Evolutionary conservation across 1,284 basidiomycete species (phyloP).

Genomic region (Pseudozyma pruni): DNA sequence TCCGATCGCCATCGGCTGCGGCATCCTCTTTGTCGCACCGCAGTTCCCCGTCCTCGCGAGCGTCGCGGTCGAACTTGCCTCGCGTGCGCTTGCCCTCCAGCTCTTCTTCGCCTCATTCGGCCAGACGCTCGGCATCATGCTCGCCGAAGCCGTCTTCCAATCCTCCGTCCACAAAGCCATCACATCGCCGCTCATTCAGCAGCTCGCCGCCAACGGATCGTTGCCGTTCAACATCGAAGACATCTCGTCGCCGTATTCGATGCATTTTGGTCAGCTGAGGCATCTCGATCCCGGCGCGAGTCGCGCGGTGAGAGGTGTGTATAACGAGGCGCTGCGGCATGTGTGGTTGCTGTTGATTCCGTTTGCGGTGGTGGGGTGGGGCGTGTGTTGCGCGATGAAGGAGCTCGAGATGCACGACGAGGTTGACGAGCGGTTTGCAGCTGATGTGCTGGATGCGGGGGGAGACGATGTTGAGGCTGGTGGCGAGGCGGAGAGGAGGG

Average conservation of each 20-base stretch:
- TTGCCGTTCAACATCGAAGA: slow-evolving; percentile 36
- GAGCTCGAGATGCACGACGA: slow-evolving; percentile 45
- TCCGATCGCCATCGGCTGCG: slow-evolving; percentile 36
- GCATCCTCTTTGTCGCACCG: slow-evolving; percentile 40
- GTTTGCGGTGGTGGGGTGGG: slow-evolving; percentile 24
- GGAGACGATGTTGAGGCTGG: neutral
- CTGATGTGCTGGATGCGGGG: neutral
- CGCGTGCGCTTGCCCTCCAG: slow-evolving; percentile 26
- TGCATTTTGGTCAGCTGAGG: slow-evolving; percentile 18
- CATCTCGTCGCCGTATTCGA: slow-evolving; percentile 30
- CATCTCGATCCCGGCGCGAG: slow-evolving; percentile 11
- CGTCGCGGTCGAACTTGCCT: slow-evolving; percentile 19
- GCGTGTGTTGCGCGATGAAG: slow-evolving; percentile 20
- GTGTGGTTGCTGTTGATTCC: slow-evolving; percentile 36
- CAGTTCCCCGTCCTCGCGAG: slow-evolving; percentile 45
- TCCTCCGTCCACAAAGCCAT: slow-evolving; percentile 27
- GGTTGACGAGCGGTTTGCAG: slow-evolving; percentile 30
- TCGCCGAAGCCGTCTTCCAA: slow-evolving; percentile 45
- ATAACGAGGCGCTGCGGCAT: slow-evolving; percentile 13
- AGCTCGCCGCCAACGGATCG: slow-evolving; percentile 18
- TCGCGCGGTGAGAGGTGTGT: slow-evolving; percentile 18
- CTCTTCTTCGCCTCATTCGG: slow-evolving; percentile 39
- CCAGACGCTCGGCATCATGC: slow-evolving; percentile 49
- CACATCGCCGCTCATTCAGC: slow-evolving; percentile 17
- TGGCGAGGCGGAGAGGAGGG: slow-evolving; percentile 1